These are phyloP conservation scores for Triticum dicoccoides DNA, from an alignment of 176 grass and related monocot genomes.

Conservation along the genomic window DNA sequence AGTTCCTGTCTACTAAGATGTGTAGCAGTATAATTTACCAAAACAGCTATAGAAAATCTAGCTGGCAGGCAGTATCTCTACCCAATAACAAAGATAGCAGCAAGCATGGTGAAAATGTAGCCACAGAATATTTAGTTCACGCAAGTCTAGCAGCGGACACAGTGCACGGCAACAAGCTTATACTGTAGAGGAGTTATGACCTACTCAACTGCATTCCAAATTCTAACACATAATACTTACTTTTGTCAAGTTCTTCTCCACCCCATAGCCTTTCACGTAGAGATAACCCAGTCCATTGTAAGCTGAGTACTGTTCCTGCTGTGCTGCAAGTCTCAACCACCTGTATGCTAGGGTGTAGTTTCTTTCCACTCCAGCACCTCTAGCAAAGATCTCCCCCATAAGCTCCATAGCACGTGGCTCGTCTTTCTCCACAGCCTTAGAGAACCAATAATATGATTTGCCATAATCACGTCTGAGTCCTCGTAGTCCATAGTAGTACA, in stretches of 20 bases:
- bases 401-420: conserved; percentile 72
- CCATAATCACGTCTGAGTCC: conserved; percentile 76
- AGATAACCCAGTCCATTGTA: conserved; percentile 99
- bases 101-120: neutral
- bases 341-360: conserved; percentile 94
- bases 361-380: conserved; percentile 89
- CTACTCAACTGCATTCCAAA: neutral
- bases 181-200: neutral
- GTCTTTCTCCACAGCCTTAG: conserved; percentile 86
- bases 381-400: conserved; percentile 90
- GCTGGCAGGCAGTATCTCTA: too few species aligned
- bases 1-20: neutral
- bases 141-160: neutral
- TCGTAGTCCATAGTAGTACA: conserved; percentile 95
- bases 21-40: neutral
- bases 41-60: conserved; percentile 10
- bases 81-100: neutral
- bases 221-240: conserved; percentile 44
- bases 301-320: conserved; percentile 83
- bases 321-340: conserved; percentile 78
- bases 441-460: conserved; percentile 86
- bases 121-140: neutral
- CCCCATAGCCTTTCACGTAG: conserved; percentile 95
- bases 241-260: conserved; percentile 92
- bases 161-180: neutral